phyloP scores from a whole-genome alignment of 2,329 filamentous ascomycete species.

The Colletotrichum lini region DNA sequence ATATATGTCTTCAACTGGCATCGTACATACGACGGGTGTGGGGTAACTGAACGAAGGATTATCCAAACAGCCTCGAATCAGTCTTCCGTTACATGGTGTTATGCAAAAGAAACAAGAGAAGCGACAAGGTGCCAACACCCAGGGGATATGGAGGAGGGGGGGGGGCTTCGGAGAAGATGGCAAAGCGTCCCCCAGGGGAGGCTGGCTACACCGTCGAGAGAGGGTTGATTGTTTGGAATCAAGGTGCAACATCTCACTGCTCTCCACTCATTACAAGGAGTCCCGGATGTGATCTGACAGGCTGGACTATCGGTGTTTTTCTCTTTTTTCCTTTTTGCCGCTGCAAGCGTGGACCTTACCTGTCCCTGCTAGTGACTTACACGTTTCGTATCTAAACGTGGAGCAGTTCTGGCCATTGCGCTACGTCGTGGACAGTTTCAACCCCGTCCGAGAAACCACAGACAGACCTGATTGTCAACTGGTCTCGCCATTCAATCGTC shows the following conservation, averaged over 20 bases:
- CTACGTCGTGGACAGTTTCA: slow-evolving; percentile 7
- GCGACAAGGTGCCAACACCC: background rate
- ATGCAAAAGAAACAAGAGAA: slow-evolving; percentile 9
- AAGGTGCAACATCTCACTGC: background rate
- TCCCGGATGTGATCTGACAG: background rate
- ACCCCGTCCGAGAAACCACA: slow-evolving; percentile 6
- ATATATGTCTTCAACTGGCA: slow-evolving; percentile 16
- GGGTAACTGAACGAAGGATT: slow-evolving; percentile 31
- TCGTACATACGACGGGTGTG: slow-evolving; percentile 10
- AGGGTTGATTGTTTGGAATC: background rate
- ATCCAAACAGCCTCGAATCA: slow-evolving; percentile 20
- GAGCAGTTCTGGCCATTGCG: background rate
- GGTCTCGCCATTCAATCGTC: background rate
- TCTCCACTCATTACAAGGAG: background rate
- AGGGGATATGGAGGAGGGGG: slow-evolving; percentile 14
- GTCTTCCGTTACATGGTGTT: slow-evolving; percentile 18
- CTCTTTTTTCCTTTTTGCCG: background rate
- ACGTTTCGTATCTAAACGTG: slow-evolving; percentile 17
- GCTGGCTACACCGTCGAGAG: background rate
- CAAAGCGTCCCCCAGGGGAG: background rate
- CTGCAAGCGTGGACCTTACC: slow-evolving; percentile 8
- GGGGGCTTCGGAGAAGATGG: background rate
- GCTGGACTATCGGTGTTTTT: too few relatives aligned
- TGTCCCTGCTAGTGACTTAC: slow-evolving; percentile 11
- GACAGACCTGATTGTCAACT: background rate